A percentile compares a stretch with the other conserved stretches of the same genome.
phyloP scores from a whole-genome alignment of 495 filamentous ascomycete genomes.

The Entonaema liquescens region DNA sequence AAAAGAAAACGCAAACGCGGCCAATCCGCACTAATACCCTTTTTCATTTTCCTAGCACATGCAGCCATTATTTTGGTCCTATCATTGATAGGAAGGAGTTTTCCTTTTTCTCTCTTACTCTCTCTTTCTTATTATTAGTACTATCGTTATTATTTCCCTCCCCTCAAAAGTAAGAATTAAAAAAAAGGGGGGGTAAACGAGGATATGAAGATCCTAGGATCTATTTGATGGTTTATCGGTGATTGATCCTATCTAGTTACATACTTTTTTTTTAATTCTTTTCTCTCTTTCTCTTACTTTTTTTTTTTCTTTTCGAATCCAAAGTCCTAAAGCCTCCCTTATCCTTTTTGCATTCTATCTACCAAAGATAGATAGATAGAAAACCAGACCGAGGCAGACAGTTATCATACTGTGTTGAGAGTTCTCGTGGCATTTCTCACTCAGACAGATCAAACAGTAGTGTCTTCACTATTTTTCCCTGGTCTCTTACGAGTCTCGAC shows the following conservation, averaged over 20 bases:
- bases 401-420: constrained; percentile 25
- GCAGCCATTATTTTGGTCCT: constrained; percentile 17
- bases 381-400: background rate
- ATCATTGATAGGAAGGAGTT: constrained; percentile 32
- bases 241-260: constrained; percentile 36
- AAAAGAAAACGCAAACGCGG: constrained; percentile 30
- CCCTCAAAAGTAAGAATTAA: constrained; percentile 3
- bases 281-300: background rate
- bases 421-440: constrained; percentile 14
- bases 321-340: constrained; percentile 11
- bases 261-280: constrained; percentile 16
- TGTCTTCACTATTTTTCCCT: constrained; percentile 25
- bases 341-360: constrained; percentile 4
- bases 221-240: constrained; percentile 32
- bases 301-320: constrained; percentile 9
- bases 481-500: constrained; percentile 18
- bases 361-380: constrained; percentile 11
- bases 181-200: constrained; percentile 5
- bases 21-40: constrained; percentile 36
- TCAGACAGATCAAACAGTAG: constrained; percentile 15
- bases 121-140: constrained; percentile 29
- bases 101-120: constrained; percentile 31
- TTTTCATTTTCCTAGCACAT: constrained; percentile 33
- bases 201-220: constrained; percentile 18
- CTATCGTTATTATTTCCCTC: constrained; percentile 35